These are phyloP conservation scores for Fusarium fracticaudum DNA, from an alignment of 2,329 filamentous ascomycete genomes.

Conservation along the genomic window DNA sequence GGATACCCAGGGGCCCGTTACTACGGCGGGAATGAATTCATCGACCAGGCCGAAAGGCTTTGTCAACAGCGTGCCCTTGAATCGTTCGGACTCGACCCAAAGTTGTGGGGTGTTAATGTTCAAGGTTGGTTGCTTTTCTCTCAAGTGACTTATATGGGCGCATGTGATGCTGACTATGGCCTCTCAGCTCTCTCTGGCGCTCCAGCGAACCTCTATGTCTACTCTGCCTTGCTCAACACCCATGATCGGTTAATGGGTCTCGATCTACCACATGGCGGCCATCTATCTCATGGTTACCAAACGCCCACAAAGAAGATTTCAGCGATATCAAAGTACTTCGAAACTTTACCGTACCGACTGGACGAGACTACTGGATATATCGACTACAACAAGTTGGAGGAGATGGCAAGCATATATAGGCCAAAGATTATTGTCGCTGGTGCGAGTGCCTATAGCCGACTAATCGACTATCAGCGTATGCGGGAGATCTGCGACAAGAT, in stretches of 20 bases:
- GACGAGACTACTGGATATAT: slow-evolving; percentile 92
- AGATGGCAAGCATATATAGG: slow-evolving; percentile 86
- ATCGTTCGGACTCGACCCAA: slow-evolving; percentile 82
- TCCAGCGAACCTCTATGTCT: slow-evolving; percentile 87
- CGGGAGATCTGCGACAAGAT: slow-evolving; percentile 90
- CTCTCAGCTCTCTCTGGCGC: slow-evolving; percentile 77
- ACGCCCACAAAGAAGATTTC: slow-evolving; percentile 95
- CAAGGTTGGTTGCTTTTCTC: slow-evolving; percentile 71
- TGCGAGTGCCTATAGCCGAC: slow-evolving; percentile 92
- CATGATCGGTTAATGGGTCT: slow-evolving; percentile 98
- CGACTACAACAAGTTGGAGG: slow-evolving; percentile 91
- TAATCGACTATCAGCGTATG: slow-evolving; percentile 95
- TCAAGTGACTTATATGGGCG: neutral
- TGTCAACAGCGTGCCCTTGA: slow-evolving; percentile 92
- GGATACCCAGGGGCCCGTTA: slow-evolving; percentile 96
- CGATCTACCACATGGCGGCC: slow-evolving; percentile 94
- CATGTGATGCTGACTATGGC: slow-evolving; percentile 13
- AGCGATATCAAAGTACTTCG: slow-evolving; percentile 98
- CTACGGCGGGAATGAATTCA: slow-evolving; percentile 96
- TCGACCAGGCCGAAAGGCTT: slow-evolving; percentile 87
- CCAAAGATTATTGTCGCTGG: slow-evolving; percentile 96
- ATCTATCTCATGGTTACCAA: slow-evolving; percentile 97
- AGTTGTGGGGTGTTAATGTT: slow-evolving; percentile 97
- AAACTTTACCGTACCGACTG: slow-evolving; percentile 94
- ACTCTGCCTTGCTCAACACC: slow-evolving; percentile 89